Evolutionary conservation across 176 grass and related monocot genomes (phyloP).

Genomic region (Cenchrus americanus): DNA sequence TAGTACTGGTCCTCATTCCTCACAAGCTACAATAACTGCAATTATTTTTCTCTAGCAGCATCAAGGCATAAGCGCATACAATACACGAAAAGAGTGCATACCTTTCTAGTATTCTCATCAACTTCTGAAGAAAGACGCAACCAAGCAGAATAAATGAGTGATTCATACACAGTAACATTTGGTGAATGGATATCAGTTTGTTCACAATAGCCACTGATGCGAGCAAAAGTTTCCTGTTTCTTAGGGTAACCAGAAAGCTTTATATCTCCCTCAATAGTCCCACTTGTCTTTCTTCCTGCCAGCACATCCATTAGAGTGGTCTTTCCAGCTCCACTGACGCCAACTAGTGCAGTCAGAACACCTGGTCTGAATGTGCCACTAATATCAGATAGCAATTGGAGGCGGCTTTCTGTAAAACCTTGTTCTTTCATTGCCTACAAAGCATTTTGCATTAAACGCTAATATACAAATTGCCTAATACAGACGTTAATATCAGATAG

Average conservation of each 20-base stretch:
- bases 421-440: conserved; percentile 89
- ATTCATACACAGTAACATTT: conserved; percentile 77
- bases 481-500: too few species aligned
- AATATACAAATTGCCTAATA: not conserved
- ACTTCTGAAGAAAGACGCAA: conserved; percentile 78
- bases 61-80: not conserved
- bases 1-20: not conserved
- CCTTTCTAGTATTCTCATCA: conserved; percentile 59
- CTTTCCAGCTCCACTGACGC: conserved; percentile 95
- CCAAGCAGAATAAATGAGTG: conserved; percentile 84
- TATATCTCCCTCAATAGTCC: conserved; percentile 78
- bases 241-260: conserved; percentile 86
- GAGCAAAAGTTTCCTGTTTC: conserved; percentile 90
- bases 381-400: conserved; percentile 79
- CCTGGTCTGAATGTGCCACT: conserved; percentile 86
- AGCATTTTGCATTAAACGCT: not conserved
- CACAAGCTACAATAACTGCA: not conserved
- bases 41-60: conserved; percentile 8
- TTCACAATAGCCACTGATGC: conserved; percentile 88
- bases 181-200: conserved; percentile 96
- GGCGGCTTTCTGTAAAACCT: conserved; percentile 71
- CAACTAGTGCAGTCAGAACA: conserved; percentile 87
- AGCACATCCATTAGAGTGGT: conserved; percentile 95
- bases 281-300: conserved; percentile 90
- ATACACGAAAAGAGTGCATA: conserved; percentile 20